Conservation (phyloP, 1,139 yeast genomes). For the Pichia sp. region DNA sequence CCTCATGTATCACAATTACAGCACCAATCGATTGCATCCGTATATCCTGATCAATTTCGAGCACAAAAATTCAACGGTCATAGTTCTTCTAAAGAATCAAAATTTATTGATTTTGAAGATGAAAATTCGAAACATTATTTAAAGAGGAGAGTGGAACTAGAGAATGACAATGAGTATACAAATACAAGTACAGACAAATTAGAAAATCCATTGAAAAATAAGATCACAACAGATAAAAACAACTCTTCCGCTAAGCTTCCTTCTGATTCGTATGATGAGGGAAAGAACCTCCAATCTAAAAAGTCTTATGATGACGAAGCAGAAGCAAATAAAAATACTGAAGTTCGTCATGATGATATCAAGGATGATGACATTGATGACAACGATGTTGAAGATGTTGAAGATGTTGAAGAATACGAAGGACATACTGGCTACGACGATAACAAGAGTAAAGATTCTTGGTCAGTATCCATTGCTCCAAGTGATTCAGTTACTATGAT, state of each 20-base stretch:
- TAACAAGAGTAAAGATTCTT: constrained; percentile 6
- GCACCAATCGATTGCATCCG: no score
- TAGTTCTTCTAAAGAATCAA: neutral
- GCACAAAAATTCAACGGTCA: neutral
- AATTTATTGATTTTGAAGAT: constrained; percentile 11
- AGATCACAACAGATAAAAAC: no score
- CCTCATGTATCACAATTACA: no score
- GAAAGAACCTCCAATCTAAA: no score
- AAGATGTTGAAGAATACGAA: neutral
- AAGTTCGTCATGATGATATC: neutral
- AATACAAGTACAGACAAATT: no score
- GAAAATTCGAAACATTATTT: constrained; percentile 6
- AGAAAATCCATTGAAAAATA: no score
- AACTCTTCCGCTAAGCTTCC: no score
- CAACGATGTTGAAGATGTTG: neutral
- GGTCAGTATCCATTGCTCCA: constrained; percentile 13
- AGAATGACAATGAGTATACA: neutral
- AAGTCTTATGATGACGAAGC: no score
- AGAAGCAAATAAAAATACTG: neutral
- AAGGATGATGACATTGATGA: neutral
- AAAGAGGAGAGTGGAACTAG: neutral
- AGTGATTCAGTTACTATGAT: constrained; percentile 18
- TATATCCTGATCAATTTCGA: no score
- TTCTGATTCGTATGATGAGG: no score
- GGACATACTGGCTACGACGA: neutral